A percentile compares a stretch with the other conserved stretches of the same genome.
Conservation (phyloP, 352 stramenopile genomes). For the Phytophthora cactorum region DNA sequence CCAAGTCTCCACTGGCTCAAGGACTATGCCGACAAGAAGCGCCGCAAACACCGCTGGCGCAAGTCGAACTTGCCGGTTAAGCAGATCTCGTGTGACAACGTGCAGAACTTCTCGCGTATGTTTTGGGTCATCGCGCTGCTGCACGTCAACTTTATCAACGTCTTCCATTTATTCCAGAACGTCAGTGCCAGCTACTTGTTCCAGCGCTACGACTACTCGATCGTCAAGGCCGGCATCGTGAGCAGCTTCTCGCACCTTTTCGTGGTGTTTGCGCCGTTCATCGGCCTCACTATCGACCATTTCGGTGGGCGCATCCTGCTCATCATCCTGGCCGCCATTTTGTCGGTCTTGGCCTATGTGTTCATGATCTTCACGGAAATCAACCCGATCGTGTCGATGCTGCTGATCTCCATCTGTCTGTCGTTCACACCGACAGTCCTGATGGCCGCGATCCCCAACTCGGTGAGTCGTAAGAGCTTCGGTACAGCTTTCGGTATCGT, state of each 20-base stretch:
- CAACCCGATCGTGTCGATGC: conserved; percentile 83
- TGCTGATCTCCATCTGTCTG: conserved; percentile 87
- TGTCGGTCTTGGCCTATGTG: conserved; percentile 81
- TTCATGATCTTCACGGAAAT: conserved; percentile 88
- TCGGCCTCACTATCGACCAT: conserved; percentile 89
- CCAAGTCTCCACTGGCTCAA: conserved; percentile 69
- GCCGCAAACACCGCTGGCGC: conserved; percentile 50
- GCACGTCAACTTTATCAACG: conserved; percentile 90
- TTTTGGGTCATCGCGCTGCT: conserved; percentile 89
- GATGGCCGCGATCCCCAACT: conserved; percentile 87
- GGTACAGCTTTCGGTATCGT: conserved; percentile 89
- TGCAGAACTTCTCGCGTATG: conserved; percentile 80
- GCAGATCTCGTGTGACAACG: conserved; percentile 63
- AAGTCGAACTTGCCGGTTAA: conserved; percentile 42
- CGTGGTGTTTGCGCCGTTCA: conserved; percentile 89
- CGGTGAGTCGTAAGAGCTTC: conserved; percentile 75
- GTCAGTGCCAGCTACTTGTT: conserved; percentile 89
- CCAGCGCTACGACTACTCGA: conserved; percentile 84
- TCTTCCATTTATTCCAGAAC: conserved; percentile 94
- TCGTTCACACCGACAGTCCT: conserved; percentile 90
- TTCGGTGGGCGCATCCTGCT: conserved; percentile 88
- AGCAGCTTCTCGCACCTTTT: conserved; percentile 82
- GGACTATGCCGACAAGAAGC: conserved; percentile 74
- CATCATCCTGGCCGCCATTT: conserved; percentile 67
- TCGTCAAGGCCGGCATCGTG: conserved; percentile 86